Evolutionary conservation across 805 yeast genomes (phyloP).

Genomic region (Jamesozyma gamospora): DNA sequence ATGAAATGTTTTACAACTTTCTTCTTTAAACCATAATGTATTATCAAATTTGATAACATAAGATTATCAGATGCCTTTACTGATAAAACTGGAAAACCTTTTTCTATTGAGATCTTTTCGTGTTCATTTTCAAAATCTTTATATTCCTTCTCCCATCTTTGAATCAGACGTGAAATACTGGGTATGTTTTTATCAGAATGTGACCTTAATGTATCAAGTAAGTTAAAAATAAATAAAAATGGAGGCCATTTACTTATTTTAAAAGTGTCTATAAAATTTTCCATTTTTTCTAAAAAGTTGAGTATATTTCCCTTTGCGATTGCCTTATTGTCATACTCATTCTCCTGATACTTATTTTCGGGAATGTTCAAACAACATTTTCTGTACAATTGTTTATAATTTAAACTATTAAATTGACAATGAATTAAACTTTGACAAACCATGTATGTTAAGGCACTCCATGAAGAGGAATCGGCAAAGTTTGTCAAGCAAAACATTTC

Average conservation of each 20-base stretch:
- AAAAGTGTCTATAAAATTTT: constrained; percentile 10
- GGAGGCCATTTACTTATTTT: constrained; percentile 21
- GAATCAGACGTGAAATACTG: neutral
- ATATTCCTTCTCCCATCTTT: constrained; percentile 9
- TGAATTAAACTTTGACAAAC: constrained; percentile 6
- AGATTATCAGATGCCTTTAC: neutral
- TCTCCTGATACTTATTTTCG: too few relatives aligned
- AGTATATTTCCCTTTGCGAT: too few relatives aligned
- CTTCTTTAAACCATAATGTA: constrained; percentile 12
- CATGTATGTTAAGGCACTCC: constrained; percentile 25
- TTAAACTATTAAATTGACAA: constrained; percentile 4
- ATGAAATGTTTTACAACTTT: neutral
- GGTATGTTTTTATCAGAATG: neutral
- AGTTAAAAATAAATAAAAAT: constrained; percentile 13
- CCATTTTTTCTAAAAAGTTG: too few relatives aligned
- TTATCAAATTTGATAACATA: constrained; percentile 1
- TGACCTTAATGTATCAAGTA: neutral
- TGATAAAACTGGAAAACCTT: constrained; percentile 10
- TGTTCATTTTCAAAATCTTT: constrained; percentile 9
- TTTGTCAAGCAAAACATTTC: constrained; percentile 21
- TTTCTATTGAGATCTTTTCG: constrained; percentile 4
- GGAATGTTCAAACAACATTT: neutral
- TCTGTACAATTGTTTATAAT: constrained; percentile 4
- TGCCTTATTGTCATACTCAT: too few relatives aligned
- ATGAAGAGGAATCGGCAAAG: constrained; percentile 28